phyloP scores from a whole-genome alignment of 75 land plant genomes.

The Picea sitchensis region DNA sequence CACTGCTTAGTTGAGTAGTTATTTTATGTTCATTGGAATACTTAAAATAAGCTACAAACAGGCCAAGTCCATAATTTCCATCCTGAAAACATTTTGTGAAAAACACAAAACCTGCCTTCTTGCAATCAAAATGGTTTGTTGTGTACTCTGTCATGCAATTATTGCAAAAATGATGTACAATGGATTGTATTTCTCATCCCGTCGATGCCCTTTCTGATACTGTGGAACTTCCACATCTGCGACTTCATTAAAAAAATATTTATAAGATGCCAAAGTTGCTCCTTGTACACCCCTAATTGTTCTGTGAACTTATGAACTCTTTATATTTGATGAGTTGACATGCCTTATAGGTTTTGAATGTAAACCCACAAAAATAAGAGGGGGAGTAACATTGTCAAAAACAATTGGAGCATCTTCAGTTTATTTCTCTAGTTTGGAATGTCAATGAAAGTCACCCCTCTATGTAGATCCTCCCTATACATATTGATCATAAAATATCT shows the following conservation, averaged over 20 bases:
- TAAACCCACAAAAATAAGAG: constrained; percentile 42
- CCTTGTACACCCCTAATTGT: constrained; percentile 22
- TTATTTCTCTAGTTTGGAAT: constrained; percentile 1
- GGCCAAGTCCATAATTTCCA: constrained; percentile 37
- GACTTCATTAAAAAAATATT: constrained; percentile 34
- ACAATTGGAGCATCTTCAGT: constrained; percentile 8
- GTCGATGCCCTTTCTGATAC: constrained; percentile 8
- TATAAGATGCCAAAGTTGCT: constrained; percentile 47
- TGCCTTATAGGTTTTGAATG: constrained; percentile 24
- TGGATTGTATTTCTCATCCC: neutral
- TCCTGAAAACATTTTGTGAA: constrained; percentile 62
- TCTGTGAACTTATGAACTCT: constrained; percentile 1
- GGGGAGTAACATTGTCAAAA: constrained; percentile 42
- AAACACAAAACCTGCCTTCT: constrained; percentile 37
- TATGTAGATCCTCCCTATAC: constrained; percentile 74
- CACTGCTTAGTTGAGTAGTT: constrained; percentile 7
- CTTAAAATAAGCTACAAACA: constrained; percentile 37
- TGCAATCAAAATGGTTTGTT: constrained; percentile 18
- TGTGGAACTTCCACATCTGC: neutral
- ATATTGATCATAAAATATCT: constrained; percentile 90
- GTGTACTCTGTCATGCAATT: constrained; percentile 34
- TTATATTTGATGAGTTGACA: neutral
- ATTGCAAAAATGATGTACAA: constrained; percentile 18
- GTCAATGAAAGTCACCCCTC: constrained; percentile 71
- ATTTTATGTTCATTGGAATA: constrained; percentile 7